phyloP scores from a whole-genome alignment of 768 basidiomycete species.

The Termitomyces sp. region DNA sequence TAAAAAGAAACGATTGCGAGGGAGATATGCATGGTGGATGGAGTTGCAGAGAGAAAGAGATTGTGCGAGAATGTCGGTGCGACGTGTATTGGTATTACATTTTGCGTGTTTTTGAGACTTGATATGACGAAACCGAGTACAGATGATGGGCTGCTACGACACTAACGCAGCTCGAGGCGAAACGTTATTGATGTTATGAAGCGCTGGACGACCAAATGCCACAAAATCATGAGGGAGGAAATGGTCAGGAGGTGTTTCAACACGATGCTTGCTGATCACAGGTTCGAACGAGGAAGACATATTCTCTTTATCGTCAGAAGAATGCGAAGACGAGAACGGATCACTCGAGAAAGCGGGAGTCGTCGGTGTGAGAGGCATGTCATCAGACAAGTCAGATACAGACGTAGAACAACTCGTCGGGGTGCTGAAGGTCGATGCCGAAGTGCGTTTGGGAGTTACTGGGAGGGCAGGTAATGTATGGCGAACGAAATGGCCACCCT shows the following conservation, averaged over 20 bases:
- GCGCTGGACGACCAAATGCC: slow-evolving; percentile 70
- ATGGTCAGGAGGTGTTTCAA: slow-evolving; percentile 70
- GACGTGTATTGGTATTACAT: slow-evolving; percentile 81
- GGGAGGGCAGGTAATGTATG: slow-evolving; percentile 51
- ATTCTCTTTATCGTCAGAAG: slow-evolving; percentile 83
- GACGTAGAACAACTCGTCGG: slow-evolving; percentile 75
- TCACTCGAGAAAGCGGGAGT: slow-evolving; percentile 68
- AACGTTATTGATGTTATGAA: slow-evolving; percentile 73
- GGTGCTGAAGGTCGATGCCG: slow-evolving; percentile 59
- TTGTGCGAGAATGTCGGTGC: slow-evolving; percentile 57
- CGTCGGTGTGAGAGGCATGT: slow-evolving; percentile 80
- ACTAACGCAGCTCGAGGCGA: slow-evolving; percentile 59
- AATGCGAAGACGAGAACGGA: slow-evolving; percentile 42
- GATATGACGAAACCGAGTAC: slow-evolving; percentile 36
- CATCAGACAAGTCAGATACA: slow-evolving; percentile 74
- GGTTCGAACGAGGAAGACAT: slow-evolving; percentile 68
- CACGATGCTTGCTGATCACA: slow-evolving; percentile 64
- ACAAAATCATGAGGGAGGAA: slow-evolving; percentile 82
- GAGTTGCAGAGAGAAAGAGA: slow-evolving; percentile 61
- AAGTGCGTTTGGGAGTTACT: slow-evolving; percentile 60
- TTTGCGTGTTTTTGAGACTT: slow-evolving; percentile 62
- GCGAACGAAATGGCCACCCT: slow-evolving; percentile 72
- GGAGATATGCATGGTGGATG: slow-evolving; percentile 62
- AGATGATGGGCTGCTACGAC: slow-evolving; percentile 45
- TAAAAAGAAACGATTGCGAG: slow-evolving; percentile 58